A percentile compares a stretch with the other conserved stretches of the same genome.
Conservation (phyloP, 2,329 filamentous ascomycete genomes). For the Exophiala sideris region DNA sequence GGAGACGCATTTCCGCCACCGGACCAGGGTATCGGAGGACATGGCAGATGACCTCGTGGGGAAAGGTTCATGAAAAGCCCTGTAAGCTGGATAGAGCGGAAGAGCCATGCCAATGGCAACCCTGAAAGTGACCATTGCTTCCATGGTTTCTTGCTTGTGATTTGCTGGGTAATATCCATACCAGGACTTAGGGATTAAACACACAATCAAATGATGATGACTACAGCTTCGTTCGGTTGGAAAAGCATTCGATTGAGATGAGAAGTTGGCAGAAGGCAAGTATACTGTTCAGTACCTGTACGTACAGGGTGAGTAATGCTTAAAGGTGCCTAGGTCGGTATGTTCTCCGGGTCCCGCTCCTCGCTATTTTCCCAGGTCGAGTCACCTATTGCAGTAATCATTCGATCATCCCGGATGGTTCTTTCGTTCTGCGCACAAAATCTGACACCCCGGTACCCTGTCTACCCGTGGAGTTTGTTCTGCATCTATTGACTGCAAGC, state of each 20-base stretch:
- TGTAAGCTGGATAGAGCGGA: background rate
- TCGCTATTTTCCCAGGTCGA: too few species aligned
- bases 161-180: background rate
- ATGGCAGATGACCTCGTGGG: conserved; percentile 11
- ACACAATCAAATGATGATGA: too few species aligned
- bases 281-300: too few species aligned
- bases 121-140: background rate
- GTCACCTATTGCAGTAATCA: too few species aligned
- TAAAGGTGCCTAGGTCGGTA: too few species aligned
- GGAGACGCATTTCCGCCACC: conserved; percentile 22
- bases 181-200: too few species aligned
- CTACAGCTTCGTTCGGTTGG: background rate
- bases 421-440: background rate
- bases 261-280: background rate
- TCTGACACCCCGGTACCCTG: background rate
- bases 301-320: too few species aligned
- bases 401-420: background rate
- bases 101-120: background rate
- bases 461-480: background rate
- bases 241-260: background rate
- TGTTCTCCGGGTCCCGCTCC: too few species aligned
- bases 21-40: background rate
- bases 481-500: background rate
- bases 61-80: background rate
- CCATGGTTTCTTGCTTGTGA: background rate